A percentile compares a stretch with the other conserved stretches of the same genome.
These are phyloP conservation scores for Populus nigra DNA, from an alignment of 345 rosid species.

Conservation along the genomic window DNA sequence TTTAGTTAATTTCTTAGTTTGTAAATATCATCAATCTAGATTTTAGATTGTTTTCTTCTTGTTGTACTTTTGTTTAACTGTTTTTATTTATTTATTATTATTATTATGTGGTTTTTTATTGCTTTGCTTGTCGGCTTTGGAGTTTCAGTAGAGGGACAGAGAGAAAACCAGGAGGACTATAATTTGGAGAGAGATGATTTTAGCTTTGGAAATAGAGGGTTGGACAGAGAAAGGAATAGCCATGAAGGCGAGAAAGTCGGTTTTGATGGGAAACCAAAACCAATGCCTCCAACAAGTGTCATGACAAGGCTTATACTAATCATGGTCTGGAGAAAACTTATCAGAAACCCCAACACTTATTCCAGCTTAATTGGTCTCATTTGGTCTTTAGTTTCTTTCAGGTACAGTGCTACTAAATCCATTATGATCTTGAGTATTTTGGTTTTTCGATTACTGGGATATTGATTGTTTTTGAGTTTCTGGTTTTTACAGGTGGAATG, in stretches of 20 bases:
- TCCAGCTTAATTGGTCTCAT: conserved; percentile 90
- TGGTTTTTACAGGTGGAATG: conserved; percentile 65
- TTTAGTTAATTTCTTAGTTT: neutral
- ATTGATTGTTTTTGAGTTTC: neutral
- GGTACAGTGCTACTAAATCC: conserved; percentile 29
- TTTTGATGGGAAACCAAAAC: conserved; percentile 51
- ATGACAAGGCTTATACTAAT: conserved; percentile 97
- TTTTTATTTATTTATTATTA: neutral
- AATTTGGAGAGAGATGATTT: conserved; percentile 73
- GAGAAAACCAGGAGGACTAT: conserved; percentile 44
- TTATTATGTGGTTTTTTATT: neutral
- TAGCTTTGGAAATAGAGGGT: conserved; percentile 71
- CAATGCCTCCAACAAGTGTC: conserved; percentile 96
- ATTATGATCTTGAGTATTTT: neutral
- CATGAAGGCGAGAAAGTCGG: conserved; percentile 49
- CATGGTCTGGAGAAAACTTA: conserved; percentile 99
- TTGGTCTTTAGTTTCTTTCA: conserved; percentile 90
- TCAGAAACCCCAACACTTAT: conserved; percentile 96
- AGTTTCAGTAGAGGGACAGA: conserved; percentile 35
- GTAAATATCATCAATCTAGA: neutral
- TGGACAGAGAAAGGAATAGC: conserved; percentile 40
- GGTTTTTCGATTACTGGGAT: neutral
- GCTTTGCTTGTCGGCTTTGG: conserved; percentile 6
- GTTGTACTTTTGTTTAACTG: neutral
- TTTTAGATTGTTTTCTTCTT: neutral